A percentile compares a stretch with the other conserved stretches of the same genome.
These are phyloP conservation scores for Cercospora sesami DNA, from an alignment of 2,329 filamentous ascomycete species.

Conservation along the genomic window DNA sequence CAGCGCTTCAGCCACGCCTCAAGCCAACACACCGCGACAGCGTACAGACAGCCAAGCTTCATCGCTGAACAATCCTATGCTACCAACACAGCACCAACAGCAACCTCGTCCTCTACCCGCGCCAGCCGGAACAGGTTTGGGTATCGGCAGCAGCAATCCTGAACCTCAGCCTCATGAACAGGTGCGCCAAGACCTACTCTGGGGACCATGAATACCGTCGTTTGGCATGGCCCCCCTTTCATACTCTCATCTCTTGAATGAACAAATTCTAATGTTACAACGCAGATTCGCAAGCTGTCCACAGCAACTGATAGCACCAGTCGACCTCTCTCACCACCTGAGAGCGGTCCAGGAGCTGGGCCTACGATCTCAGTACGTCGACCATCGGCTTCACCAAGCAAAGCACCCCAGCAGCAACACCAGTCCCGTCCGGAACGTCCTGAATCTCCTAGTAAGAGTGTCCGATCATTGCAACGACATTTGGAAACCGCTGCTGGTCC, in stretches of 20 bases:
- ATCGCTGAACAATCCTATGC: constrained; percentile 19
- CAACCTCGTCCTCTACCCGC: constrained; percentile 20
- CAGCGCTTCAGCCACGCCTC: constrained; percentile 16
- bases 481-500: constrained; percentile 21
- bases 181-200: constrained; percentile 31
- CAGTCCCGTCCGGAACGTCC: constrained; percentile 24
- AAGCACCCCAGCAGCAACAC: neutral
- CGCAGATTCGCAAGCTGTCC: constrained; percentile 25
- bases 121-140: constrained; percentile 21
- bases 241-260: neutral
- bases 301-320: constrained; percentile 4
- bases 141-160: constrained; percentile 14
- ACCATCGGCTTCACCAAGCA: constrained; percentile 20
- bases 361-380: constrained; percentile 6
- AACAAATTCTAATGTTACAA: constrained; percentile 5
- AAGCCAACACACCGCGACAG: constrained; percentile 19
- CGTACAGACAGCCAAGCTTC: constrained; percentile 30
- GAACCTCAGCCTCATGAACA: constrained; percentile 27
- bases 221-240: constrained; percentile 7
- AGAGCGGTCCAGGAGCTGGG: neutral
- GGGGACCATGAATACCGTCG: constrained; percentile 40
- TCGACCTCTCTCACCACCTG: constrained; percentile 4
- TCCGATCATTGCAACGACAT: constrained; percentile 37
- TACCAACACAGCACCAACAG: constrained; percentile 13
- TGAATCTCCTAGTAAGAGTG: constrained; percentile 36